phyloP scores from a whole-genome alignment of 2,329 filamentous ascomycete species.

The Fusarium oxysporum region DNA sequence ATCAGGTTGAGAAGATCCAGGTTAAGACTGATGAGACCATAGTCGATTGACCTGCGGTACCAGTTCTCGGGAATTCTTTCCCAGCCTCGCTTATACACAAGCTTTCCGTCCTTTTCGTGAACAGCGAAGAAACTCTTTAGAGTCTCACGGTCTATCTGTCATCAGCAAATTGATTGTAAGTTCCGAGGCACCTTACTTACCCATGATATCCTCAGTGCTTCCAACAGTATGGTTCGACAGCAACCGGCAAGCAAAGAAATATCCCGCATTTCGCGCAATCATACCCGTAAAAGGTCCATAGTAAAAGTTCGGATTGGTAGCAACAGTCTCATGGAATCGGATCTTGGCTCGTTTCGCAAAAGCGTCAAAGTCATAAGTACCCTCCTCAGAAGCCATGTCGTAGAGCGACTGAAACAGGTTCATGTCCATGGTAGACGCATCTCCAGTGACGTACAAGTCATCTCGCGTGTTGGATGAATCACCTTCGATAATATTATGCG shows the following conservation, averaged over 20 bases:
- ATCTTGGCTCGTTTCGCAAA: neutral
- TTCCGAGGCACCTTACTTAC: rapidly evolving
- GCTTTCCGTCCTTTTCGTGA: neutral
- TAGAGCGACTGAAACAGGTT: conserved; percentile 12
- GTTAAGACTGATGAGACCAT: conserved; percentile 10
- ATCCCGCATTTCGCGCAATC: conserved; percentile 18
- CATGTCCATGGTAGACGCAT: conserved; percentile 14
- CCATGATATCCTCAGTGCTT: neutral
- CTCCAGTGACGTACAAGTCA: conserved; percentile 24
- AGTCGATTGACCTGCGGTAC: conserved; percentile 19
- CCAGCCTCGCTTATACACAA: conserved; percentile 18
- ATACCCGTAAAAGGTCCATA: conserved; percentile 23
- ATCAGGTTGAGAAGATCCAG: conserved; percentile 5
- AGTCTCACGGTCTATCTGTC: neutral
- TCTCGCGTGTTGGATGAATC: conserved; percentile 16
- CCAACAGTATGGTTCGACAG: conserved; percentile 21
- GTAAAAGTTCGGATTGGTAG: conserved; percentile 27
- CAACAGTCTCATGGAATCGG: conserved; percentile 6
- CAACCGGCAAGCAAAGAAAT: conserved; percentile 12
- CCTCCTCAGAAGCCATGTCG: conserved; percentile 7
- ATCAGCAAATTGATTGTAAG: rapidly evolving
- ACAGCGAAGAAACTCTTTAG: conserved; percentile 19
- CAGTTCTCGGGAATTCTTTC: conserved; percentile 24
- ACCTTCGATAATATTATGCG: conserved; percentile 25
- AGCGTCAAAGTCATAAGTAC: conserved; percentile 21